phyloP scores from a whole-genome alignment of 192 early-diverging fungal genomes.

The Endogone sp. region DNA sequence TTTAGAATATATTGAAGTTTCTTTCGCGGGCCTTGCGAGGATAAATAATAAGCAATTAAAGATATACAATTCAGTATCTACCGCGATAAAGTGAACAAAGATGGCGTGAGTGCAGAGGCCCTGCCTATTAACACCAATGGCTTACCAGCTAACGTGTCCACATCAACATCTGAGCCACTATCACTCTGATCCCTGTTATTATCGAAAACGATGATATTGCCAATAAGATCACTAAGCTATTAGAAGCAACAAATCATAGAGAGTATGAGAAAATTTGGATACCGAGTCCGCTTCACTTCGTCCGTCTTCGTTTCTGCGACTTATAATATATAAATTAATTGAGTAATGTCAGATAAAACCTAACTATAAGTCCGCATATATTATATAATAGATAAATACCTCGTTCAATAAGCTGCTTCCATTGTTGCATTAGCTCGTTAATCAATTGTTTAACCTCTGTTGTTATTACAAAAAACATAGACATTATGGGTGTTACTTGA shows the following conservation, averaged over 20 bases:
- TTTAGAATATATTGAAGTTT: not conserved
- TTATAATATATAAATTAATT: not conserved
- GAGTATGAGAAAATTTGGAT: not conserved
- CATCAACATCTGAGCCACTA: not conserved
- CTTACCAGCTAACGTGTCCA: not conserved
- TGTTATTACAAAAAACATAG: not conserved
- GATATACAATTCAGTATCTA: too few species aligned
- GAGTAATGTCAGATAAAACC: not conserved
- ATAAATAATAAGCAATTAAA: too few species aligned
- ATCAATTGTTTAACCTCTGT: not conserved
- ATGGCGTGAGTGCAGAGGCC: too few species aligned
- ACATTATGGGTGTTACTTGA: too few species aligned
- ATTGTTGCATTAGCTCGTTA: not conserved
- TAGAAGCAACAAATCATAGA: not conserved
- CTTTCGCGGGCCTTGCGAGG: not conserved
- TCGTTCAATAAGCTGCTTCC: not conserved
- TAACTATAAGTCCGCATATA: too few species aligned
- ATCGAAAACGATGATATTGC: not conserved
- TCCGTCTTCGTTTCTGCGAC: not conserved
- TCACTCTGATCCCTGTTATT: not conserved
- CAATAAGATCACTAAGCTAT: too few species aligned
- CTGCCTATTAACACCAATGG: not conserved
- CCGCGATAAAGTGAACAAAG: too few species aligned
- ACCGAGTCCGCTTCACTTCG: not conserved
- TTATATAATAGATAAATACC: too few species aligned